Evolutionary conservation across 164 flowering plant genomes (phyloP).

Genomic region (Liriodendron chinense): DNA sequence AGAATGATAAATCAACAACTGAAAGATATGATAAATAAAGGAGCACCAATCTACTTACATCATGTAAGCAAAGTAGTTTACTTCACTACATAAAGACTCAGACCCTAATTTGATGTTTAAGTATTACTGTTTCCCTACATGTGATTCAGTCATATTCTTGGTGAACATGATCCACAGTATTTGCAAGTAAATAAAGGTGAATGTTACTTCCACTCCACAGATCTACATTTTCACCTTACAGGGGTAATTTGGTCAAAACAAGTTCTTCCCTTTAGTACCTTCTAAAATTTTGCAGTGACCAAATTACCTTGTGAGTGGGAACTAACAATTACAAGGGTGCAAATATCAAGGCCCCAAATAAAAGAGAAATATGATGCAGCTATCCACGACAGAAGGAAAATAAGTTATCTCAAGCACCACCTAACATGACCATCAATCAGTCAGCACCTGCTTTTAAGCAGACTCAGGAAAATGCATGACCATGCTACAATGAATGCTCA

Average conservation of each 20-base stretch:
- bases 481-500: background rate
- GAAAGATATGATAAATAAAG: background rate
- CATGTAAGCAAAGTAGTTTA: background rate
- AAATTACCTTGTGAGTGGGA: background rate
- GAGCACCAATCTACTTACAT: background rate
- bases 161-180: background rate
- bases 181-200: background rate
- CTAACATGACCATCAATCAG: background rate
- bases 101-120: background rate
- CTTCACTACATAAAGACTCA: background rate
- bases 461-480: background rate
- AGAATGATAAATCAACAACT: background rate
- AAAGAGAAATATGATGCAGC: background rate
- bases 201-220: background rate
- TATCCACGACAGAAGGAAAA: background rate
- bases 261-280: background rate
- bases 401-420: background rate
- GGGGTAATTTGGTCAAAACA: background rate
- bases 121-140: background rate
- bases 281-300: background rate
- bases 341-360: too few species aligned
- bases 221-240: background rate
- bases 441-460: background rate
- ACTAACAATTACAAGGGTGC: background rate
- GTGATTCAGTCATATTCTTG: background rate